phyloP scores from a whole-genome alignment of 352 stramenopile species.

The Phytophthora pinifolia region DNA sequence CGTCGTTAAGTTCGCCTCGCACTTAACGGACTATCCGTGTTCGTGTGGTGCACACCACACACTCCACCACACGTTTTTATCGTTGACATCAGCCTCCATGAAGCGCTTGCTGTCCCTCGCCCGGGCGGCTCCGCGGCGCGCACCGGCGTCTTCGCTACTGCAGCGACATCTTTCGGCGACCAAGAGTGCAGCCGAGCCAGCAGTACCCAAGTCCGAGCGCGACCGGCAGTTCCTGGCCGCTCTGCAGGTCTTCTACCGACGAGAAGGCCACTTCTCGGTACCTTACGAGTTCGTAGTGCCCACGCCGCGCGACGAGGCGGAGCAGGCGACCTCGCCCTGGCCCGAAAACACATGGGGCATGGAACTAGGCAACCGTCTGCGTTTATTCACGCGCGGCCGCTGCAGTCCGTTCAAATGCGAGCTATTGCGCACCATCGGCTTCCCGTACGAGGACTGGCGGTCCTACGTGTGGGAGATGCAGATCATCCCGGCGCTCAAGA shows the following conservation, averaged over 20 bases:
- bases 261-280: conserved; percentile 76
- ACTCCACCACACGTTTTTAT: conserved; percentile 8
- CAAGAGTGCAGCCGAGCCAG: background rate
- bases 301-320: conserved; percentile 3
- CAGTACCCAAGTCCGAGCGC: conserved; percentile 30
- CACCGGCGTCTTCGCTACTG: background rate
- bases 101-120: conserved; percentile 17
- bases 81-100: conserved; percentile 5
- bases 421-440: conserved; percentile 61
- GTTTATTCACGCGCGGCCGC: conserved; percentile 59
- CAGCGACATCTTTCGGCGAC: conserved; percentile 3
- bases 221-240: conserved; percentile 57
- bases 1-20: background rate
- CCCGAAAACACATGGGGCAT: conserved; percentile 49
- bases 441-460: conserved; percentile 68
- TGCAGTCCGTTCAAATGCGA: conserved; percentile 57
- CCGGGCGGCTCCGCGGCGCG: background rate
- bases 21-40: conserved; percentile 3
- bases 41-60: conserved; percentile 4
- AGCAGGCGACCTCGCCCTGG: conserved; percentile 27
- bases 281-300: conserved; percentile 59
- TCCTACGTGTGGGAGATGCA: conserved; percentile 74
- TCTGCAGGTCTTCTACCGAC: conserved; percentile 49
- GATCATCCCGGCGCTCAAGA: conserved; percentile 68
- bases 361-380: conserved; percentile 51